Evolutionary conservation across 495 filamentous ascomycete species (phyloP), one percentile per base, ranked within the genome.

Genomic region (Polyplosphaeria fusca): DNA sequence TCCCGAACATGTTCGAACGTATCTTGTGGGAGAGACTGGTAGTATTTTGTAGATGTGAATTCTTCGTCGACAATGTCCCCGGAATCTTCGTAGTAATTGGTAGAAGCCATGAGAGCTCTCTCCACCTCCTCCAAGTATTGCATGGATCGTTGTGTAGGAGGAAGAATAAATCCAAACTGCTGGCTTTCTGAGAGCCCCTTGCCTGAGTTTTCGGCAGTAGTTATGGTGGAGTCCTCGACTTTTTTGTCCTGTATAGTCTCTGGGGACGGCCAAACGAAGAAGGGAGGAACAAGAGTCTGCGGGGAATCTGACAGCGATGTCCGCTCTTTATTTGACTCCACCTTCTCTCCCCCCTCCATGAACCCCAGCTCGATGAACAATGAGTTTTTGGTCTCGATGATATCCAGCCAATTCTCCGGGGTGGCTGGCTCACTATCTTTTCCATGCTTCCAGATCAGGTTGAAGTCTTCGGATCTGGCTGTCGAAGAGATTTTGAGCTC

Each of bases 21-120:
- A 5, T 46, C 24, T 28, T 58, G 42, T 16, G 48, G 37, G 1
- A 63, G 25, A 1, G 47, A 47, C 20, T 58, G 39, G 32, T 63
- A 63, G 44, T 58, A 58, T 5, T 44, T 44, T 9, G 55, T 45
- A 0, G 60, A 58, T 3, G 48, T 54, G 24, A 63, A 63, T 1
- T 23, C 30, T 20, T 25, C 16, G 13, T 58, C 54, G 2, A 63
- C 54, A 2, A 43, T 35, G 30, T 49, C 4, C 13, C 9, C 23
- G 9, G 47, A 32, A 3, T 47, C 43, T 11, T 42, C 42, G 1
- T 35, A 4, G n/a, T 14, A 13, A 0, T 58, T n/a, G 18, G 16
- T 46, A 20, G 53, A 47, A 35, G 5, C 26, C 30, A 49, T 4
- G 35, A 63, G 25, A 0, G 32, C 28, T 28, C 45, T 58, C 22